Evolutionary conservation across 495 filamentous ascomycete species (phyloP), one percentile per base, ranked within the genome.

Genomic region (Aspergillus campestris): DNA sequence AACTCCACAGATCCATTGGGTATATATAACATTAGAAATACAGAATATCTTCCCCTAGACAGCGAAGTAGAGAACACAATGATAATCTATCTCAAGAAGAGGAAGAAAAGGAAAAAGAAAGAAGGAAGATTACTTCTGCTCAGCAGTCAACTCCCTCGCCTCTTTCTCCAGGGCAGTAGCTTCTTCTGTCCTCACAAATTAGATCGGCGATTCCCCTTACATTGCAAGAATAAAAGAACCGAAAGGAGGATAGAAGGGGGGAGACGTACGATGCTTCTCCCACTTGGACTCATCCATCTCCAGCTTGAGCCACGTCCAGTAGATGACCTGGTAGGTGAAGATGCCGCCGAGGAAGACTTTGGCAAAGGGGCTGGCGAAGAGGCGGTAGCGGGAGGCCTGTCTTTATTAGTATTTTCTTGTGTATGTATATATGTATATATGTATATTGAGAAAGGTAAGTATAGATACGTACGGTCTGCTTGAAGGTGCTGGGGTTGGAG

Each of bases 301-400:
- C n/a, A 97, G 70, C 66, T 86, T 92, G 64, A 79, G 47, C 92
- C 91, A 98, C 14, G 71, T 66, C 77, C 79, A 94, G 65, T 95
- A 94, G 18, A 79, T 63, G 8, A 87, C 56, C 62, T 98, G 92
- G 66, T 95, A 98, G 0, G 84, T 87, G 62, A 94, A 84, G 15
- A 95, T 71, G 10, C 89, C 86, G 40, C 89, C 81, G 7, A 96
- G 74, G 55, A 94, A 83, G 47, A 85, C 83, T 65, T 95, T 97
- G 32, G 75, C 75, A 46, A 97, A 77, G 9, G 92, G 90, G 6
- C 84, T 73, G 24, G 77, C 73, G 62, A 94, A 95, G 43, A 76
- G 75, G 50, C 78, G 82, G 68, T 92, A 98, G 60, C 91, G 89
- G 2, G 69, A 24, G 18, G 18, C 18, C 18, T 24, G 18, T 24